A percentile compares a stretch with the other conserved stretches of the same genome.
These are phyloP conservation scores for Brassica hybrid DNA, from an alignment of 441 rosid species.

Conservation along the genomic window DNA sequence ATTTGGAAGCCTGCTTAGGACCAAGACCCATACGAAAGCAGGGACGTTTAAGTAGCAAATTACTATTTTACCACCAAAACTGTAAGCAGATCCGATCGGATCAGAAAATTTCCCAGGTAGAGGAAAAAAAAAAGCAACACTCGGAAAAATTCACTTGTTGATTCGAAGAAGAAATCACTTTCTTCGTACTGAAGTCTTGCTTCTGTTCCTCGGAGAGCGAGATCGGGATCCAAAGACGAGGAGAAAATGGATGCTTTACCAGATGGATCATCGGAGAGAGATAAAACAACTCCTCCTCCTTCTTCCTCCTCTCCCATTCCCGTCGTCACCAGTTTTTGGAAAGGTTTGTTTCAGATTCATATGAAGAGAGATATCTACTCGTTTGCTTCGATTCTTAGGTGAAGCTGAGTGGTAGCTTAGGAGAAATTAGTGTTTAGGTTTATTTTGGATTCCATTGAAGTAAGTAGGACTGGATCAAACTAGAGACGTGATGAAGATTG, in stretches of 20 bases:
- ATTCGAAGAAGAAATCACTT: constrained; percentile 24
- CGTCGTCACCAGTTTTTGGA: constrained; percentile 89
- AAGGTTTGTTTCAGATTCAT: constrained; percentile 57
- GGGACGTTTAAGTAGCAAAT: constrained; percentile 1
- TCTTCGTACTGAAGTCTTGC: neutral
- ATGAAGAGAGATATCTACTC: neutral
- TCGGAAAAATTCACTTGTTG: constrained; percentile 1
- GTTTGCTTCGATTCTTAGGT: neutral
- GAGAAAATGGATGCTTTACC: constrained; percentile 61
- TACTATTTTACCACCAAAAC: constrained; percentile 25
- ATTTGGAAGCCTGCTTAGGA: constrained; percentile 18
- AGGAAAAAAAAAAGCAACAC: neutral
- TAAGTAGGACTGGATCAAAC: constrained; percentile 18
- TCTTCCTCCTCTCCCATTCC: constrained; percentile 72
- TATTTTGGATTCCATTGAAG: constrained; percentile 10
- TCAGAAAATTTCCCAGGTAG: neutral
- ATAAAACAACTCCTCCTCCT: constrained; percentile 51
- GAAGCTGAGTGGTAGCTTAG: too few relatives aligned
- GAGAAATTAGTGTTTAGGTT: constrained; percentile 1
- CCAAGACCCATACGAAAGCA: neutral
- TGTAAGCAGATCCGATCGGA: constrained; percentile 41
- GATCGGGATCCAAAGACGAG: constrained; percentile 45
- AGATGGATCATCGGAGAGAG: constrained; percentile 74
- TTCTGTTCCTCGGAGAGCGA: constrained; percentile 22
- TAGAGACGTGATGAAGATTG: constrained; percentile 14